Evolutionary conservation across 805 yeast genomes (phyloP).

Genomic region (Yamadazyma takamatsuzukensis): DNA sequence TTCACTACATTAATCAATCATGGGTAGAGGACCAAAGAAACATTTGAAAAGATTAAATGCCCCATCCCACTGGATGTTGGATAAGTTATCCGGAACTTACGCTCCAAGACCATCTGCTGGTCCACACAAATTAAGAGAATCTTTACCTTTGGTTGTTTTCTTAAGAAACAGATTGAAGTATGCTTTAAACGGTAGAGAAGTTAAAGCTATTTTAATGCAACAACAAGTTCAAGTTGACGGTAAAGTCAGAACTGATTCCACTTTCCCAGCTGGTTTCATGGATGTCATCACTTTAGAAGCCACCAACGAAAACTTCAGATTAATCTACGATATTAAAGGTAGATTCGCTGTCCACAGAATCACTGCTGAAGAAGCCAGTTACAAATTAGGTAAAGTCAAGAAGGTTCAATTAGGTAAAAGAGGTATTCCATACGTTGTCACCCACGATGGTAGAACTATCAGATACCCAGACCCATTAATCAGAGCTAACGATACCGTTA

Average conservation of each 20-base stretch:
- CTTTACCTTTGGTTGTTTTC: constrained; percentile 94
- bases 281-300: constrained; percentile 96
- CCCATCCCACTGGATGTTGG: constrained; percentile 99
- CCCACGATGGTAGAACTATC: constrained; percentile 99
- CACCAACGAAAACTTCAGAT: constrained; percentile 99
- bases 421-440: constrained; percentile 97
- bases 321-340: constrained; percentile 97
- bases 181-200: constrained; percentile 98
- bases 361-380: constrained; percentile 96
- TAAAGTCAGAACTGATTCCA: constrained; percentile 98
- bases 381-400: constrained; percentile 98
- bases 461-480: constrained; percentile 98
- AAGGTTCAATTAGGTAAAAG: constrained; percentile 97
- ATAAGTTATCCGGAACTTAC: constrained; percentile 98
- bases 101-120: constrained; percentile 99
- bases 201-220: constrained; percentile 96
- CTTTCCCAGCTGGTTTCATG: constrained; percentile 99
- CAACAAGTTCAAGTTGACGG: constrained; percentile 98
- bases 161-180: constrained; percentile 98
- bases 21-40: constrained; percentile 56
- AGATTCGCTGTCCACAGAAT: constrained; percentile 99
- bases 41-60: constrained; percentile 99
- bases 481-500: constrained; percentile 97
- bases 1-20: neutral
- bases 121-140: constrained; percentile 99